These are phyloP conservation scores for Pontederia paniculata DNA, from an alignment of 176 grass and related monocot genomes.

Conservation along the genomic window DNA sequence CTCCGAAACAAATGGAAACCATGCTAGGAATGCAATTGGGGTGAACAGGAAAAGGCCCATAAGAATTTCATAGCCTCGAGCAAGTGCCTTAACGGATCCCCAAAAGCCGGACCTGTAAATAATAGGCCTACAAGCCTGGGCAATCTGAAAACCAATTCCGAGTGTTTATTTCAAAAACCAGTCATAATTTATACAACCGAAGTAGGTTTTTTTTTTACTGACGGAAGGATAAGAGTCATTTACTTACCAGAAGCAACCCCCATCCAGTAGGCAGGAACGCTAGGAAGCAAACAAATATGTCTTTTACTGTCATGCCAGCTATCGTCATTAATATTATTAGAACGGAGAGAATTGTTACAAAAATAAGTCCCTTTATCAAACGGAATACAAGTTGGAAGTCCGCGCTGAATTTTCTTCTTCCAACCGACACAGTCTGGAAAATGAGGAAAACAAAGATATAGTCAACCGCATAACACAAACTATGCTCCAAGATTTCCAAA, in stretches of 20 bases:
- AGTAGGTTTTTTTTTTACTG: no score
- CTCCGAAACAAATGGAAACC: conserved; percentile 90
- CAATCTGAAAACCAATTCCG: conserved; percentile 31
- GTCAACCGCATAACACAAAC: no score
- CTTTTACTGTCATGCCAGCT: conserved; percentile 68
- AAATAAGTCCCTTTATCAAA: conserved; percentile 88
- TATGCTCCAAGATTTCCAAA: no score
- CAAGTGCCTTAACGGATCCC: conserved; percentile 65
- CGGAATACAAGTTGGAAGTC: conserved; percentile 84
- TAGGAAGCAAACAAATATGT: conserved; percentile 81
- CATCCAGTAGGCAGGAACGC: conserved; percentile 96
- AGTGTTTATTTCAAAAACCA: not conserved
- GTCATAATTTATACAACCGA: no score
- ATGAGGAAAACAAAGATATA: conserved; percentile 11
- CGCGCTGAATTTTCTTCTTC: conserved; percentile 62
- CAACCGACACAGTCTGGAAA: conserved; percentile 63
- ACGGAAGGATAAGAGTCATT: no score
- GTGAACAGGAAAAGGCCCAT: conserved; percentile 87
- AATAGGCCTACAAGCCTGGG: conserved; percentile 42
- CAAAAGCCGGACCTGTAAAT: conserved; percentile 27
- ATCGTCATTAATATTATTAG: conserved; percentile 67
- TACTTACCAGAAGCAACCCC: conserved; percentile 69
- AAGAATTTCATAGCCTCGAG: conserved; percentile 74
- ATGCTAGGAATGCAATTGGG: conserved; percentile 68
- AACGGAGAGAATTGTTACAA: conserved; percentile 62